Evolutionary conservation across 2,329 filamentous ascomycete genomes (phyloP), one percentile per base, ranked within the genome.

Genomic region (Bimuria novae-zelandiae): DNA sequence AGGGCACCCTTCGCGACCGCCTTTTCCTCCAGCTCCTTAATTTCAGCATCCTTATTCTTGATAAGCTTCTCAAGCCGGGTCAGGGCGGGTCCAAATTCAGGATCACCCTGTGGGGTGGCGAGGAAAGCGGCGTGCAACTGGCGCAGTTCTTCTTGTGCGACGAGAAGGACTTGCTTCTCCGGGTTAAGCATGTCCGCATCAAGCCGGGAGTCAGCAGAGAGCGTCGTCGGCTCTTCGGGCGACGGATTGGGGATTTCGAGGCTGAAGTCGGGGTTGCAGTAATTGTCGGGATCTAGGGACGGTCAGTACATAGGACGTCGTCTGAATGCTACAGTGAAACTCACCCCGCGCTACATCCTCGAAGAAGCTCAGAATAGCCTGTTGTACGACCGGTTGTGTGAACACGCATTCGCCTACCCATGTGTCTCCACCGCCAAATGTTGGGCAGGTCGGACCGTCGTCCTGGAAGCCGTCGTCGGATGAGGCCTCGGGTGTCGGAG

Each of bases 401-500:
- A 92, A 79, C 55, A 90, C 81, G 32, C 78, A 77, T 69, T 95
- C 89, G 7, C 76, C 75, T 63, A 84, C 78, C 29, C 78, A 67
- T 1, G 73, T 62, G 56, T 89, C 84, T 3, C 87, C 87, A 1
- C 86, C 82, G n/a, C 87, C 87, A 71, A 88, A 88, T 56, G 85
- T 65, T 3, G 67, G 64, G 32, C 66, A 72, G 76, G 64, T 79
- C 76, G 32, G 67, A 61, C 60, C 51, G 16, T 12, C 19, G 35
- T 52, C 53, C 27, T 22, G 32, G 27, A 51, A 47, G 11, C 30
- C 33, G 11, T 37, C 14, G 8, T 16, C 19, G 17, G 23, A 41
- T 21, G 46, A 23, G 25, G 19, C 6, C 11, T 50, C 30, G 8
- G 43, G 12, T 30, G 12, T 51, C 12, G 23, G n/a, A 8, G 17